phyloP scores from a whole-genome alignment of 2,329 filamentous ascomycete species.

The Cercospora zeina region DNA sequence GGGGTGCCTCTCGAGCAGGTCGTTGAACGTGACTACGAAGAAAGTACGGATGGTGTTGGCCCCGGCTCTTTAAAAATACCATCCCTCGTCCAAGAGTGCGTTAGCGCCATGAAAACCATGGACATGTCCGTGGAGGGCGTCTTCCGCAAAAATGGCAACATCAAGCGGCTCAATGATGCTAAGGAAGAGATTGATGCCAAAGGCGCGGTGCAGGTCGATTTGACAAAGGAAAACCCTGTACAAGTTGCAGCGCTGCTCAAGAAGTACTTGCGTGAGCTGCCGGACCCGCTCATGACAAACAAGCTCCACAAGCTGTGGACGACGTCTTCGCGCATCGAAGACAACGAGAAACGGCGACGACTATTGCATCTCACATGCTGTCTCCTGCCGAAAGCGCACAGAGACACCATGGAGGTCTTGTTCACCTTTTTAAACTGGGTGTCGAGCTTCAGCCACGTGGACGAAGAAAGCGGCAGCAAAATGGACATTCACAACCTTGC shows the following conservation, averaged over 20 bases:
- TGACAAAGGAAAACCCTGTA: conserved; percentile 85
- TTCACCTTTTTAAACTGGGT: conserved; percentile 98
- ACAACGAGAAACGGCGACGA: conserved; percentile 77
- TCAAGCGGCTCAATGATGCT: conserved; percentile 85
- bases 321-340: conserved; percentile 78
- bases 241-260: conserved; percentile 92
- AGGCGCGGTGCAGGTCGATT: conserved; percentile 79
- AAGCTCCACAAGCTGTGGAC: conserved; percentile 93
- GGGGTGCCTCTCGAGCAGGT: conserved; percentile 85
- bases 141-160: conserved; percentile 98
- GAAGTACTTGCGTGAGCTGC: conserved; percentile 90
- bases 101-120: conserved; percentile 96
- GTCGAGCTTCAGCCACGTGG: conserved; percentile 93
- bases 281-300: conserved; percentile 90
- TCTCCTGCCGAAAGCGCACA: conserved; percentile 84
- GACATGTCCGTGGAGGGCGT: conserved; percentile 98
- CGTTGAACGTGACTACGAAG: conserved; percentile 88
- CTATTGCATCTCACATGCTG: conserved; percentile 90
- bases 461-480: conserved; percentile 95
- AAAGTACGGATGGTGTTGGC: conserved; percentile 96
- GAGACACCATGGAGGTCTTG: conserved; percentile 90
- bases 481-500: conserved; percentile 98
- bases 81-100: conserved; percentile 89
- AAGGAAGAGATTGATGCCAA: conserved; percentile 83
- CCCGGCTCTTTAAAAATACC: conserved; percentile 88